These are phyloP conservation scores for Magnolia sinica DNA, from an alignment of 164 flowering plant genomes.

Conservation along the genomic window DNA sequence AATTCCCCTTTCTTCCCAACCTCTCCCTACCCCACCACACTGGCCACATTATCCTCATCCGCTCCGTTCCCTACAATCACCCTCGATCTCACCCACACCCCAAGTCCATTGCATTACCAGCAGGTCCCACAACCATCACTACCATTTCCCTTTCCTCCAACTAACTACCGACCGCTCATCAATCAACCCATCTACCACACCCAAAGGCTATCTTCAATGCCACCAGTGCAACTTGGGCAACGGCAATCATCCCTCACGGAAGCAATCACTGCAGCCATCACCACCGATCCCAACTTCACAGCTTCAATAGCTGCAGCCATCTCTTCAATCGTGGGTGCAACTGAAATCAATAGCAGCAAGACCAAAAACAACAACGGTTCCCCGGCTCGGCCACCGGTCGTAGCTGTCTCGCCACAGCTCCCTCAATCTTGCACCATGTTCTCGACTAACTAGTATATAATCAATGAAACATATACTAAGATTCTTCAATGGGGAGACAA, in stretches of 20 bases:
- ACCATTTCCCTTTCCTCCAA: slow-evolving; percentile 26
- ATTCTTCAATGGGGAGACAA: too few relatives aligned
- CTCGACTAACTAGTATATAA: slow-evolving; percentile 26
- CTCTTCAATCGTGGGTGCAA: slow-evolving; percentile 32
- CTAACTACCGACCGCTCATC: slow-evolving; percentile 12
- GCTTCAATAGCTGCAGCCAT: slow-evolving; percentile 54
- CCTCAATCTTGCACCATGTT: slow-evolving; percentile 53
- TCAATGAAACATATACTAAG: too few relatives aligned
- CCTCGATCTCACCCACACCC: slow-evolving; percentile 49
- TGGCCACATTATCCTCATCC: slow-evolving; percentile 60
- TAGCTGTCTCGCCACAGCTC: slow-evolving; percentile 38
- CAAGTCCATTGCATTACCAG: slow-evolving; percentile 26
- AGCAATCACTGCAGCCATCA: slow-evolving; percentile 43
- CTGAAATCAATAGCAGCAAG: neutral
- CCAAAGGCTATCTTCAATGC: slow-evolving; percentile 3
- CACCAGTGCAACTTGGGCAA: slow-evolving; percentile 20
- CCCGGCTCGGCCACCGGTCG: neutral
- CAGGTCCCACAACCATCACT: slow-evolving; percentile 12
- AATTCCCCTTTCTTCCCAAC: slow-evolving; percentile 27
- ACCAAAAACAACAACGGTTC: neutral
- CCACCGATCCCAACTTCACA: slow-evolving; percentile 51
- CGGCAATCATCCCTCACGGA: slow-evolving; percentile 32
- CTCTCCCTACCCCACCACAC: slow-evolving; percentile 41
- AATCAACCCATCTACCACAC: slow-evolving; percentile 22
- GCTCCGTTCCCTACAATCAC: slow-evolving; percentile 69